Conservation (phyloP, 2,329 filamentous ascomycete species). For the Fusarium secorum region DNA sequence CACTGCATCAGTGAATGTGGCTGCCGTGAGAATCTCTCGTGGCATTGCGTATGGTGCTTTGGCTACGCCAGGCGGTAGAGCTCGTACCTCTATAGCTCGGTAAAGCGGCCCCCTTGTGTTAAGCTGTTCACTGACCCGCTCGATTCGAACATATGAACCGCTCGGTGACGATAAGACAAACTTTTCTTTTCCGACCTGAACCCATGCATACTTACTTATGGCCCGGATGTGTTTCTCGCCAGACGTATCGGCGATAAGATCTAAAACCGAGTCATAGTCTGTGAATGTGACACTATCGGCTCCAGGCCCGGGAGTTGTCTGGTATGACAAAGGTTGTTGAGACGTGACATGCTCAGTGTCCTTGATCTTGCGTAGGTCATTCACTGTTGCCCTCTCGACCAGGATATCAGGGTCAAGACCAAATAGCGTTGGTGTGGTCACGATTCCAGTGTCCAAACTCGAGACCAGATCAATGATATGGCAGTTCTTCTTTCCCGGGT, state of each 20-base stretch:
- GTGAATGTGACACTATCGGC: slow-evolving; percentile 74
- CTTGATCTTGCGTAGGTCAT: slow-evolving; percentile 66
- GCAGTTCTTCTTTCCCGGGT: slow-evolving; percentile 83
- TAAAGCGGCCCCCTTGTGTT: slow-evolving; percentile 46
- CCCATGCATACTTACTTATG: slow-evolving; percentile 82
- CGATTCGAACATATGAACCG: slow-evolving; percentile 68
- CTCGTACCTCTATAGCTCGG: slow-evolving; percentile 58
- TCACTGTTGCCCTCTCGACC: slow-evolving; percentile 69
- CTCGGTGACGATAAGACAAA: slow-evolving; percentile 75
- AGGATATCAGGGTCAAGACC: slow-evolving; percentile 86
- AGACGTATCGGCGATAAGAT: slow-evolving; percentile 83
- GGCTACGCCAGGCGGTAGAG: slow-evolving; percentile 52
- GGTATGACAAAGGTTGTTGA: slow-evolving; percentile 19
- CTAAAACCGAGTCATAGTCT: slow-evolving; percentile 91
- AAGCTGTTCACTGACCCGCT: slow-evolving; percentile 46
- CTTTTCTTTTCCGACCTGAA: slow-evolving; percentile 73
- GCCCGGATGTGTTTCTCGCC: slow-evolving; percentile 80
- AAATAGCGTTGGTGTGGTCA: slow-evolving; percentile 91
- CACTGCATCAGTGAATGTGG: slow-evolving; percentile 77
- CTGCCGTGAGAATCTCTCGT: slow-evolving; percentile 69
- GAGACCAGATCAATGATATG: slow-evolving; percentile 98
- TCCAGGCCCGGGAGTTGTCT: slow-evolving; percentile 16
- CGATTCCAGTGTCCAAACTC: slow-evolving; percentile 80
- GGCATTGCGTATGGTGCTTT: slow-evolving; percentile 73
- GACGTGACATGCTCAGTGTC: slow-evolving; percentile 49